A percentile compares a stretch with the other conserved stretches of the same genome.
These are phyloP conservation scores for Xerocomellus chrysenteron DNA, from an alignment of 768 basidiomycete genomes.

Conservation along the genomic window DNA sequence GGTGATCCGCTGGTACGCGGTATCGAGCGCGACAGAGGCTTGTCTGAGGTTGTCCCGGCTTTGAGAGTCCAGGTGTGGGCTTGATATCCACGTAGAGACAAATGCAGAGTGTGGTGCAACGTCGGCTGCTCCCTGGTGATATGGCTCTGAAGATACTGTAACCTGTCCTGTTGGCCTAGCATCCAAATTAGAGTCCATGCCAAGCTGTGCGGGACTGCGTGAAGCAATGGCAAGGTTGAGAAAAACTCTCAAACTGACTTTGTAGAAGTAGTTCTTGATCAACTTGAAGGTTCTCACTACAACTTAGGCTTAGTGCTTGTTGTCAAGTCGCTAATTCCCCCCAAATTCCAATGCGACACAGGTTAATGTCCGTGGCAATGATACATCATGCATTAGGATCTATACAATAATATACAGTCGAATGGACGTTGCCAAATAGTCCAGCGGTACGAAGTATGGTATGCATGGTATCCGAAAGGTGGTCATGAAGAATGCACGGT, in stretches of 20 bases:
- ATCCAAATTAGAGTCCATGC: conserved; percentile 22
- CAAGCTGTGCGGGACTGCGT: conserved; percentile 1
- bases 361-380: background rate
- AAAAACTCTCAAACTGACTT: background rate
- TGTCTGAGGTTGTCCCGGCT: conserved; percentile 43
- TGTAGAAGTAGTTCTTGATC: background rate
- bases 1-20: conserved; percentile 54
- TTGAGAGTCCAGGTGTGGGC: conserved; percentile 15
- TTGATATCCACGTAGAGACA: conserved; percentile 13
- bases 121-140: conserved; percentile 15
- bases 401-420: conserved; percentile 16
- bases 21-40: conserved; percentile 54
- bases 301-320: background rate
- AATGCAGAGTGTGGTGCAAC: conserved; percentile 6
- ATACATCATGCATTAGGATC: conserved; percentile 6
- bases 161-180: conserved; percentile 7
- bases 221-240: background rate
- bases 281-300: background rate
- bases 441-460: conserved; percentile 1
- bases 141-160: conserved; percentile 6
- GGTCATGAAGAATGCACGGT: conserved; percentile 1
- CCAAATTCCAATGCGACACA: background rate
- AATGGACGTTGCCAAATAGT: conserved; percentile 9
- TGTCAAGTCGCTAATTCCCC: background rate
- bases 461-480: conserved; percentile 1